Percentiles rank a stretch among this genome's conserved stretches.
Evolutionary conservation across 2,329 filamentous ascomycete genomes (phyloP).

Genomic region (Trichoderma harzianum): DNA sequence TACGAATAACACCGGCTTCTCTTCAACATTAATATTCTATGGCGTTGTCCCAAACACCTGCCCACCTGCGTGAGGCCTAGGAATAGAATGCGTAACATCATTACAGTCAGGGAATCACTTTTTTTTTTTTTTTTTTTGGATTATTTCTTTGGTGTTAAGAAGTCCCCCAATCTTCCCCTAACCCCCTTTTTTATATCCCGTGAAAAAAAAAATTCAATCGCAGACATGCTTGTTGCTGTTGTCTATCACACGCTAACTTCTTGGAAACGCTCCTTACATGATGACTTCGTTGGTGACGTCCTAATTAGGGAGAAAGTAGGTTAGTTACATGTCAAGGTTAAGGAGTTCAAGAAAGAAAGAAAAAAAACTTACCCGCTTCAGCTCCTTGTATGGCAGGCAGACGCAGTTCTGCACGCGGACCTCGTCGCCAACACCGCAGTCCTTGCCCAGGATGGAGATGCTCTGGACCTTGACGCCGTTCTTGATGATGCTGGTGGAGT

Average conservation of each 20-base stretch:
- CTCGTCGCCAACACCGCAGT: slow-evolving; percentile 90
- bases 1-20: background rate
- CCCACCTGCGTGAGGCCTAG: background rate
- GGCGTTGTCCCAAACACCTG: background rate
- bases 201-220: background rate
- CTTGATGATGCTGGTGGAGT: slow-evolving; percentile 93
- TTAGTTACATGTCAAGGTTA: slow-evolving; percentile 24
- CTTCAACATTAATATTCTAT: slow-evolving; percentile 4
- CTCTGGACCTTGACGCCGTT: slow-evolving; percentile 98
- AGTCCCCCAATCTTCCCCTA: background rate
- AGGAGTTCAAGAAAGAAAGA: too few relatives aligned
- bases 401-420: slow-evolving; percentile 96
- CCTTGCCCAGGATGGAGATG: slow-evolving; percentile 95
- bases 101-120: background rate
- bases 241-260: background rate
- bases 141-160: background rate
- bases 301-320: slow-evolving; percentile 39
- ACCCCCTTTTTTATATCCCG: background rate
- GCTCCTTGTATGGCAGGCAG: slow-evolving; percentile 94
- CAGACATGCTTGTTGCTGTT: background rate
- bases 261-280: slow-evolving; percentile 59
- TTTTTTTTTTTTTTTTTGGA: background rate
- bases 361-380: slow-evolving; percentile 74
- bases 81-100: background rate
- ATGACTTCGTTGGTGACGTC: slow-evolving; percentile 87